Conservation (phyloP, 148 eudicot genomes). For the Rhododendron ferrugineum region DNA sequence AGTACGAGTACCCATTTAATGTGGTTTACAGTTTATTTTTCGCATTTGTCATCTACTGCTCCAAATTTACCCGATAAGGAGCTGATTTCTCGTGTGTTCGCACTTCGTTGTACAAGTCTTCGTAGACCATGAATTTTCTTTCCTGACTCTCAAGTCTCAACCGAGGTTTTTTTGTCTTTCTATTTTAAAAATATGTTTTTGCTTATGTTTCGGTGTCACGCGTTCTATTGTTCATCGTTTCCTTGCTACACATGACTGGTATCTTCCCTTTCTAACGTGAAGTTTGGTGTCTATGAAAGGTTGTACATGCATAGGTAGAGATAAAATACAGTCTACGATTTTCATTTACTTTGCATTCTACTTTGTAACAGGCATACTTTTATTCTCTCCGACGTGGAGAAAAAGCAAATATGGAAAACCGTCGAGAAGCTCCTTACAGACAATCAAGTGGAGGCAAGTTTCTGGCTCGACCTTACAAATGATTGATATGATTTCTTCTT, state of each 20-base stretch:
- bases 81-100: neutral
- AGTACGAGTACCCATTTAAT: neutral
- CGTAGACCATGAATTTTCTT: neutral
- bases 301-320: neutral
- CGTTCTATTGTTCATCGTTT: neutral
- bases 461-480: conserved; percentile 3
- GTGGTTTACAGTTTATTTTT: neutral
- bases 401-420: conserved; percentile 71
- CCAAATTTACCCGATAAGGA: neutral
- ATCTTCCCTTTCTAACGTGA: neutral
- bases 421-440: conserved; percentile 80
- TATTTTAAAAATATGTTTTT: neutral
- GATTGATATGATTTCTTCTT: neutral
- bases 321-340: neutral
- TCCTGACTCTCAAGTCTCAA: neutral
- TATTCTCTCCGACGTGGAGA: conserved; percentile 58
- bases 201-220: neutral
- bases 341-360: conserved; percentile 7
- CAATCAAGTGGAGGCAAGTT: conserved; percentile 89
- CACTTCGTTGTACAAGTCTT: neutral
- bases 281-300: neutral
- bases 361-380: conserved; percentile 65
- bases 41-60: neutral
- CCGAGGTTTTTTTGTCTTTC: neutral
- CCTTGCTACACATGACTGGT: neutral